Conservation (phyloP, 2,329 filamentous ascomycete genomes). For the Chaetomium olivaceum region DNA sequence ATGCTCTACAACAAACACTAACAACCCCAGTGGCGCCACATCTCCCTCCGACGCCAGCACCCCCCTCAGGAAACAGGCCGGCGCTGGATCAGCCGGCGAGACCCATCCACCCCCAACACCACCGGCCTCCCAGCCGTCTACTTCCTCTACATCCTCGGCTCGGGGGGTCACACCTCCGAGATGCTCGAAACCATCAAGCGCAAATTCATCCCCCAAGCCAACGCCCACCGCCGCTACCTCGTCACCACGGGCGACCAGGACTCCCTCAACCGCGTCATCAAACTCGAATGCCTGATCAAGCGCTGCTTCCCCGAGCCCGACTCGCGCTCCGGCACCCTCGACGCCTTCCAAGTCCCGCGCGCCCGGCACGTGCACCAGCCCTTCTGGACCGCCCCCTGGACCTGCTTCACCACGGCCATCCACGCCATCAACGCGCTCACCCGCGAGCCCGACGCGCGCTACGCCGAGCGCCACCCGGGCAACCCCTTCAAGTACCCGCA, state of each 20-base stretch:
- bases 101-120: conserved; percentile 19
- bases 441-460: conserved; percentile 33
- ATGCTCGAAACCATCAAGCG: conserved; percentile 81
- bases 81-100: conserved; percentile 10
- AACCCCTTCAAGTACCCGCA: conserved; percentile 58
- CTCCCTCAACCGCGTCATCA: conserved; percentile 62
- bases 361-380: conserved; percentile 82
- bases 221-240: conserved; percentile 76
- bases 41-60: conserved; percentile 16
- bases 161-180: conserved; percentile 91
- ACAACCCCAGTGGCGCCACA: conserved; percentile 26
- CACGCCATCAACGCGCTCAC: conserved; percentile 37
- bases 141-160: conserved; percentile 81
- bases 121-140: conserved; percentile 45
- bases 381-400: conserved; percentile 70
- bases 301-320: conserved; percentile 40
- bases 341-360: conserved; percentile 68
- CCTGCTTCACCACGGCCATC: conserved; percentile 62
- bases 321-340: conserved; percentile 52
- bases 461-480: conserved; percentile 16
- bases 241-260: conserved; percentile 74
- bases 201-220: conserved; percentile 52
- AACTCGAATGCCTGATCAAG: conserved; percentile 59
- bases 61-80: conserved; percentile 4
- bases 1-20: not conserved